Base-by-base conservation (phyloP, 129 eudicot species). In the Cynara cardunculus region DNA sequence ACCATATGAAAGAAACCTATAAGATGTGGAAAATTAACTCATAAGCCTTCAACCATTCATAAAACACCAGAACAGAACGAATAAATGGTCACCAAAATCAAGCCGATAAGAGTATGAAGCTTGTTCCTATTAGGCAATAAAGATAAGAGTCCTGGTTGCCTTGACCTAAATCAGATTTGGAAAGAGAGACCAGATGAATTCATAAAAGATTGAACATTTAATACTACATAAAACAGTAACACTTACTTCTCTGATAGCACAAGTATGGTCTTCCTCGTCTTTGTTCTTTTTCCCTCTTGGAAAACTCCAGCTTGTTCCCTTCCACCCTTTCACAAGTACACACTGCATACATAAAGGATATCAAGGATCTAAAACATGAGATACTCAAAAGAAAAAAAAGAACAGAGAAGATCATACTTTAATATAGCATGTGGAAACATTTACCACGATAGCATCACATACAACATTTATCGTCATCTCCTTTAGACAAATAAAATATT, bases 221-320 rank as follows among this genome's bases (percentile, higher is more conserved):
- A n/a, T 22, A 61, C 12, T 53, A 34, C 64, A 53, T 7, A 61
- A 14, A 65, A 37, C 69, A 81, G 68, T 69, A 28, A 31, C 22
- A 46, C 14, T 28, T 86, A 91, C 97, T 81, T 91, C 97, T 88
- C 97, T 91, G 68, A 89, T 77, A 26, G 97, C 97, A 88, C 97
- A 91, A 14, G 88, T 81, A 35, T 91, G 94, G 79, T 91, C 97
- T 79, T 89, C 97, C 87, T 92, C 97, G 21, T 89, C 97, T 81
- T 92, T 92, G 74, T 73, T 89, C 89, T 92, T 92, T 78, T 92
- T 92, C 25, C 94, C 92, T 37, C 97, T 94, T 0, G 97, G 97
- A 83, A 92, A 92, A 71, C 97, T 92, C 97, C 97, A 92, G 76
- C 97, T 89, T 74, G 90, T 71, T 66, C 97, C 97, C 84, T 92